phyloP scores from a whole-genome alignment of 805 yeast genomes.

The Candida ovalis region DNA sequence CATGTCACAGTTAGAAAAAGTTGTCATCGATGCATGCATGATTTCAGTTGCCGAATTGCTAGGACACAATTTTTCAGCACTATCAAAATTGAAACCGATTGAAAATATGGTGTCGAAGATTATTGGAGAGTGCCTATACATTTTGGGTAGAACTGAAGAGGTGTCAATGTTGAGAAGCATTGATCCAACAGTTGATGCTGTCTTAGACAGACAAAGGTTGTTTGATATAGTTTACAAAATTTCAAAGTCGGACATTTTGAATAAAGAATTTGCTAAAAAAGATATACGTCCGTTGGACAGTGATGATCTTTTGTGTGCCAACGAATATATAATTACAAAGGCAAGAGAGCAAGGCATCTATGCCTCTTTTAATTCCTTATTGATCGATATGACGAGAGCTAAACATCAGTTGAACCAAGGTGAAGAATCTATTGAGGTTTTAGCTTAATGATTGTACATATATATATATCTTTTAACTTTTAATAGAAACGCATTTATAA shows the following conservation, averaged over 20 bases:
- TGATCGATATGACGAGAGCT: constrained; percentile 9
- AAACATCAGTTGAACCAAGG: not conserved
- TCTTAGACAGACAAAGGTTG: constrained; percentile 15
- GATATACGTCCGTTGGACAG: not conserved
- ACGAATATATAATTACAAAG: constrained; percentile 8
- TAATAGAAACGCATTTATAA: too few relatives aligned
- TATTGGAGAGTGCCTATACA: constrained; percentile 14
- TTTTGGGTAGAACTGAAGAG: constrained; percentile 5
- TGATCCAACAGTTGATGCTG: constrained; percentile 14
- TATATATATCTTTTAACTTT: too few relatives aligned
- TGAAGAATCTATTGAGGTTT: not conserved
- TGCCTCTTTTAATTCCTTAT: constrained; percentile 3
- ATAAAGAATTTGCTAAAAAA: not conserved
- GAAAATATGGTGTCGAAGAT: constrained; percentile 8
- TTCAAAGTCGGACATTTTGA: constrained; percentile 1
- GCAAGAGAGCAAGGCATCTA: constrained; percentile 4
- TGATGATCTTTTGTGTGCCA: constrained; percentile 4
- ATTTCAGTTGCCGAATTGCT: constrained; percentile 14
- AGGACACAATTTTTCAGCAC: constrained; percentile 2
- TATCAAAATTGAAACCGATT: constrained; percentile 2
- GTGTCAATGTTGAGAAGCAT: constrained; percentile 5
- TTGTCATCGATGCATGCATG: constrained; percentile 22
- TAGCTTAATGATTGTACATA: constrained; percentile 1
- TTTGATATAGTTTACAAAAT: constrained; percentile 8
- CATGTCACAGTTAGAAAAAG: constrained; percentile 19